Evolutionary conservation across 176 grass and related monocot genomes (phyloP).

Genomic region (Puccinellia tenuiflora): DNA sequence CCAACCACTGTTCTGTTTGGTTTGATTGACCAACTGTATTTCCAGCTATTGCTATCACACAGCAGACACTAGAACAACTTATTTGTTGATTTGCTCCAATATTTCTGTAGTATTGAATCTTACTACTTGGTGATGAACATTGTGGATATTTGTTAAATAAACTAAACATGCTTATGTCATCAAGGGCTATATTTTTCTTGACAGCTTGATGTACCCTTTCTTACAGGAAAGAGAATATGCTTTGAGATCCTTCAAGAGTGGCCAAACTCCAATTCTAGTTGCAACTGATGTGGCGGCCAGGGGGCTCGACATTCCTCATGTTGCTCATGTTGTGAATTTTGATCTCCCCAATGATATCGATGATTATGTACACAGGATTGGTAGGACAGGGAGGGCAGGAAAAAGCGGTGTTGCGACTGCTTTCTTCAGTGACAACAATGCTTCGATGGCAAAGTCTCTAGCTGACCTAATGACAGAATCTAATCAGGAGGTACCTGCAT

Average conservation of each 20-base stretch:
- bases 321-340: conserved; percentile 95
- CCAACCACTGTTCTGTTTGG: neutral
- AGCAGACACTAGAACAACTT: neutral
- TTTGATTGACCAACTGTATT: neutral
- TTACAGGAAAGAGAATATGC: conserved; percentile 86
- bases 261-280: conserved; percentile 79
- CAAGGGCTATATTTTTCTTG: neutral
- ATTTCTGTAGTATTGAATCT: neutral
- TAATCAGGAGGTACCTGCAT: conserved; percentile 80
- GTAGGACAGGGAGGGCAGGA: conserved; percentile 79
- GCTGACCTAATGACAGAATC: conserved; percentile 84
- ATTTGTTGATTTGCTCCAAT: neutral
- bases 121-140: neutral
- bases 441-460: conserved; percentile 48
- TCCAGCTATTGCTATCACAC: neutral
- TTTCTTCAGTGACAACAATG: conserved; percentile 83
- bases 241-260: conserved; percentile 84
- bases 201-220: neutral
- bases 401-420: conserved; percentile 76
- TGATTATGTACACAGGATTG: conserved; percentile 80
- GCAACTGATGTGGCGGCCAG: conserved; percentile 95
- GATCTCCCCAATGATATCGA: conserved; percentile 95
- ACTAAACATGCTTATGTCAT: neutral
- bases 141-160: neutral
- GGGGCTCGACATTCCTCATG: conserved; percentile 93